A percentile compares a stretch with the other conserved stretches of the same genome.
Evolutionary conservation across 2,329 filamentous ascomycete genomes (phyloP).

Genomic region (Fusarium fujikuroi): DNA sequence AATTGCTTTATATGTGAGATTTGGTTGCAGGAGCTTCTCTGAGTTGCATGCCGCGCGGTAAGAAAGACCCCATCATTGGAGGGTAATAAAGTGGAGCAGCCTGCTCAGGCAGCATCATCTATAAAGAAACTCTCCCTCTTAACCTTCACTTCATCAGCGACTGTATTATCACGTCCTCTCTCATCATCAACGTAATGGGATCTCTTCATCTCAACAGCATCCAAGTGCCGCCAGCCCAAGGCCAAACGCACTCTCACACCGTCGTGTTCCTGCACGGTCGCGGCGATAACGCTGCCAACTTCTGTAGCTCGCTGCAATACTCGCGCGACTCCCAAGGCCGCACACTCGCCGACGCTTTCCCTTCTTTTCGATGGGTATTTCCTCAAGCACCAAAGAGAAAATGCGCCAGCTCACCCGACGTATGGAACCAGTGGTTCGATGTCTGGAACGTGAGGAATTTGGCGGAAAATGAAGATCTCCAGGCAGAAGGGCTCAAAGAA

Average conservation of each 20-base stretch:
- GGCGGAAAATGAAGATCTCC: slow-evolving; percentile 54
- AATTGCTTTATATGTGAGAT: too few relatives aligned
- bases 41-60: too few relatives aligned
- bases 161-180: rapidly evolving
- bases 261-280: slow-evolving; percentile 59
- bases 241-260: slow-evolving; percentile 52
- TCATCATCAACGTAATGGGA: rapidly evolving
- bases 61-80: too few relatives aligned
- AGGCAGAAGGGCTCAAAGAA: slow-evolving; percentile 54
- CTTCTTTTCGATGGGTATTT: slow-evolving; percentile 62
- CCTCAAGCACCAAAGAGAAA: slow-evolving; percentile 53
- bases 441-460: slow-evolving; percentile 57
- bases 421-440: slow-evolving; percentile 62
- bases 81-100: too few relatives aligned
- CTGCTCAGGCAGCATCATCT: too few relatives aligned
- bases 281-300: slow-evolving; percentile 52
- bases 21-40: too few relatives aligned
- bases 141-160: background rate
- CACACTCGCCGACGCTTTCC: slow-evolving; percentile 53
- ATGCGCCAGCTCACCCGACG: slow-evolving; percentile 39
- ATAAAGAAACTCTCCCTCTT: too few relatives aligned
- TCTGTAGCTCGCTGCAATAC: slow-evolving; percentile 46
- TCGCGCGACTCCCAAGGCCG: slow-evolving; percentile 47
- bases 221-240: background rate
- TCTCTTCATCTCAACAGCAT: background rate